Percentiles rank a stretch among this genome's conserved stretches.
phyloP scores from a whole-genome alignment of 208 protist genomes.

The Trypanosoma vivax region DNA sequence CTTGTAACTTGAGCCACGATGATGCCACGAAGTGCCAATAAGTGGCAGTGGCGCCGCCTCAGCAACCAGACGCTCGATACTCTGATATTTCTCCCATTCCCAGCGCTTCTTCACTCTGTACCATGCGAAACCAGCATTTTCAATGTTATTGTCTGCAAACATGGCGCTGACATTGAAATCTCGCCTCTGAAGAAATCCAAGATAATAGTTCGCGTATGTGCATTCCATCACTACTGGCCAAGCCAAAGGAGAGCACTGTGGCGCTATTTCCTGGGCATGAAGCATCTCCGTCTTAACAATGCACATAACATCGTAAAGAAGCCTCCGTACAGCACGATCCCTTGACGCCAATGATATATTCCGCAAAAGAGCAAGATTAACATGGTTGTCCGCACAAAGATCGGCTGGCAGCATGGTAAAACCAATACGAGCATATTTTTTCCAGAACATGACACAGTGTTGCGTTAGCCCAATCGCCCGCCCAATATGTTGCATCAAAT shows the following conservation, averaged over 20 bases:
- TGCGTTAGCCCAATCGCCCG: constrained; percentile 74
- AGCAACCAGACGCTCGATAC: constrained; percentile 59
- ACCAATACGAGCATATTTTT: constrained; percentile 84
- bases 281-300: constrained; percentile 83
- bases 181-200: constrained; percentile 74
- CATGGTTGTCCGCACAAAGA: constrained; percentile 82
- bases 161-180: constrained; percentile 85
- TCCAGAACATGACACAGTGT: constrained; percentile 90
- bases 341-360: constrained; percentile 77
- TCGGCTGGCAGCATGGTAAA: constrained; percentile 86
- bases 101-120: constrained; percentile 78
- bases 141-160: constrained; percentile 85
- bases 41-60: constrained; percentile 68
- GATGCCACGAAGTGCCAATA: constrained; percentile 39
- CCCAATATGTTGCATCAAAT: constrained; percentile 82
- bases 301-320: constrained; percentile 83
- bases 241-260: constrained; percentile 48
- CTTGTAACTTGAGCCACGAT: constrained; percentile 61
- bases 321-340: constrained; percentile 63
- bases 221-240: constrained; percentile 87
- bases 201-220: constrained; percentile 83
- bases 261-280: constrained; percentile 61
- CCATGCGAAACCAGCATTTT: constrained; percentile 77
- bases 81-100: constrained; percentile 75
- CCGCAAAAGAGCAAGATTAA: constrained; percentile 78